phyloP scores from a whole-genome alignment of 768 basidiomycete species.

The Lactarius pseudohatsudake region DNA sequence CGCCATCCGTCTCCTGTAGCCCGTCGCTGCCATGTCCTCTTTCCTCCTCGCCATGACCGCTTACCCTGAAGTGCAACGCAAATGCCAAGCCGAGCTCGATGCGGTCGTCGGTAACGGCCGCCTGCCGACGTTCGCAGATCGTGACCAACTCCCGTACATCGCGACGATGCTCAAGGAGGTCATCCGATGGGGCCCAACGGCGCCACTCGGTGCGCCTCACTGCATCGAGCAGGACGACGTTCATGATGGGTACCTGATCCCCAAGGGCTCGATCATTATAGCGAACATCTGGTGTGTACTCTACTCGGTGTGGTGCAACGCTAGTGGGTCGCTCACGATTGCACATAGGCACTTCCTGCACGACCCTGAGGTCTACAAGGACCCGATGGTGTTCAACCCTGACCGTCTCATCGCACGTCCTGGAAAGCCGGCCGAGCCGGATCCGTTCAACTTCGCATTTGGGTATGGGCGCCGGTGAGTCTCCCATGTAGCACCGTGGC shows the following conservation, averaged over 20 bases:
- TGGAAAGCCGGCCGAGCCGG: constrained; percentile 27
- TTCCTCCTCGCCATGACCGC: constrained; percentile 35
- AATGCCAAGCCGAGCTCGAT: constrained; percentile 33
- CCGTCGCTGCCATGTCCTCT: constrained; percentile 31
- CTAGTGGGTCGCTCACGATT: neutral
- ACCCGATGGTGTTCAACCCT: constrained; percentile 35
- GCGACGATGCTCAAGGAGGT: constrained; percentile 29
- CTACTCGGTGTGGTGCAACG: neutral
- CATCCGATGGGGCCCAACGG: constrained; percentile 32
- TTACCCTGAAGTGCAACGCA: constrained; percentile 30
- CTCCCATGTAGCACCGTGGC: neutral
- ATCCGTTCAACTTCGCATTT: constrained; percentile 30
- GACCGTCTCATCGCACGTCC: constrained; percentile 33
- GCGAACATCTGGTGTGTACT: constrained; percentile 38
- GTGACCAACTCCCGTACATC: constrained; percentile 30
- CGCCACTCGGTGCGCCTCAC: constrained; percentile 38
- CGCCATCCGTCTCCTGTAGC: constrained; percentile 4
- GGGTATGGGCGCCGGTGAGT: constrained; percentile 34
- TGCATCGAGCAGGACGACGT: constrained; percentile 38
- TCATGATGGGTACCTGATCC: constrained; percentile 41
- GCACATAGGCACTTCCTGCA: constrained; percentile 34
- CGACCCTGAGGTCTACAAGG: constrained; percentile 33
- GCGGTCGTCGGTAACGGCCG: constrained; percentile 28
- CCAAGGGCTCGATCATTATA: constrained; percentile 39
- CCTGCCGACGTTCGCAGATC: constrained; percentile 27